Evolutionary conservation across 352 stramenopile genomes (phyloP), one percentile per base, ranked within the genome.

Genomic region (Albugo laibachii): DNA sequence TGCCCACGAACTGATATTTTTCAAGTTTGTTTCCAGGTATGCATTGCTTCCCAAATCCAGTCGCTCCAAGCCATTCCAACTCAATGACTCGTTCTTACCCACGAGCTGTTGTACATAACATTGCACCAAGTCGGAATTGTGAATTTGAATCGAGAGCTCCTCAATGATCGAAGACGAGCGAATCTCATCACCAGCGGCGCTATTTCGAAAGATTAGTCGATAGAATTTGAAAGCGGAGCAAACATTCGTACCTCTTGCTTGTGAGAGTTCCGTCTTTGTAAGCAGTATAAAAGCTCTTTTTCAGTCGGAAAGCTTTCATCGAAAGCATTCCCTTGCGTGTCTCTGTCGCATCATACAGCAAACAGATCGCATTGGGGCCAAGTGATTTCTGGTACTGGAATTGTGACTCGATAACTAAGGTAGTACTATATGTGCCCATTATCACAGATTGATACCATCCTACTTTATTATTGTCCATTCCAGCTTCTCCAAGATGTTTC

Each of bases 381-480:
- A 98, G 77, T 50, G 97, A 91, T 37, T 94, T 89, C 69, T 99
- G 94, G 65, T 97, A 97, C 54, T 92, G 80, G 52, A 96, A 93
- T 70, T 98, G 92, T 61, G 87, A 88, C 61, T 97, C 83, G 37
- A 98, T 80, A 37, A 98, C 73, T n/a, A 72, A 70, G 15, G 73
- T 69, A 37, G 91, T 96, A 52, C 84, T 97, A 64, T 97, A 98
- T 21, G 94, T 95, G 15, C 92, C 93, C 56, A 98, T 86, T 61
- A 94, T 84, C 58, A 97, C 95, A 27, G 84, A 97, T 61, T 97
- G 91, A 71, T 99, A 99, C 93, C 93, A 98, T 27, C 95, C 94
- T 45, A 98, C 86, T 63, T 95, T 97, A 68, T 98, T 99, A 70
- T 97, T 98, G 65, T 98, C 94, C 57, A 98, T 95, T 59, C 97